These are phyloP conservation scores for Arachis monticola DNA, from an alignment of 331 rosid genomes.

Conservation along the genomic window DNA sequence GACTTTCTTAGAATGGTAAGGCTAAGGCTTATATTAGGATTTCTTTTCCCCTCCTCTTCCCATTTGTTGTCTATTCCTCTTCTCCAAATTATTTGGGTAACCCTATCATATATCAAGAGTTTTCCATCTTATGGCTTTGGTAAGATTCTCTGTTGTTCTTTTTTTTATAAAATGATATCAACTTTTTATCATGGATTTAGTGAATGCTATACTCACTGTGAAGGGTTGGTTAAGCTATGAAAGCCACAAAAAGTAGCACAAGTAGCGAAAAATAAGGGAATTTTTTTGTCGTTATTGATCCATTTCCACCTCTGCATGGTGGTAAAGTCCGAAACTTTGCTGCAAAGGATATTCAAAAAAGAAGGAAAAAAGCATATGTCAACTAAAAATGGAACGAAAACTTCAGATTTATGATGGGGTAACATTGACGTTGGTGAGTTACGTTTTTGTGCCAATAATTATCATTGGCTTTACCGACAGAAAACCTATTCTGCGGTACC, in stretches of 20 bases:
- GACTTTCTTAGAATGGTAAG: no score
- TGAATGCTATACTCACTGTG: constrained; percentile 65
- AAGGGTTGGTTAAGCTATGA: constrained; percentile 65
- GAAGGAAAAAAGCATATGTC: neutral
- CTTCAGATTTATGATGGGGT: neutral
- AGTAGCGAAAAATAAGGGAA: constrained; percentile 62
- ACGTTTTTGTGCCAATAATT: neutral
- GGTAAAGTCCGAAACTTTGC: neutral
- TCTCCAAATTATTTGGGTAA: no score
- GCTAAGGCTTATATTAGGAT: no score
- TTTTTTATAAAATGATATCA: no score
- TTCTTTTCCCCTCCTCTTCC: no score
- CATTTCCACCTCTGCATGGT: constrained; percentile 77
- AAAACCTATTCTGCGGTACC: no score
- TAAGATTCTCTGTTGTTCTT: no score
- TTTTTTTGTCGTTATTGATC: constrained; percentile 57
- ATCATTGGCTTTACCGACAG: neutral
- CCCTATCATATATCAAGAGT: no score
- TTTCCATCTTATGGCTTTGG: no score
- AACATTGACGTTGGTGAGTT: neutral
- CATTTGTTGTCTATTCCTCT: no score
- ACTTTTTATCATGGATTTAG: constrained; percentile 58
- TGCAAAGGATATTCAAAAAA: neutral
- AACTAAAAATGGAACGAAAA: neutral
- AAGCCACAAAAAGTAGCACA: constrained; percentile 52